Base-by-base conservation (phyloP, 345 rosid species). In the Psidium guajava region DNA sequence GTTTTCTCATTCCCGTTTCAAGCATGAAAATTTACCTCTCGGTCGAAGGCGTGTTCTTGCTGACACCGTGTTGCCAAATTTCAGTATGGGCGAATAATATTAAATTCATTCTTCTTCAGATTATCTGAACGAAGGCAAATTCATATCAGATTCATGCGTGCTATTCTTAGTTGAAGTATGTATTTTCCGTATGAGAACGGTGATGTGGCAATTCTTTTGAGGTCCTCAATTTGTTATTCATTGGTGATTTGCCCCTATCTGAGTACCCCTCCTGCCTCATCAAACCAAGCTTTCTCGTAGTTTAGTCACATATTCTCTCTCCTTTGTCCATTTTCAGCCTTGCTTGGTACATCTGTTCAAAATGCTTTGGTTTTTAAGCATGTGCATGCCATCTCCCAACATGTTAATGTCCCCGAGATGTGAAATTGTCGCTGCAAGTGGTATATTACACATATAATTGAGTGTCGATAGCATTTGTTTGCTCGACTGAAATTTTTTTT, bases 11-110 rank as follows among this genome's bases (percentile, higher is more conserved):
- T 54, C 56, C 56, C 22, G 18, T 54, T 54, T 54, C 56, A 18
- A 54, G 56, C 10, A 54, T 22, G 56, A 6, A 20, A 64, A 64
- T 36, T 64, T 64, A 9, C 75, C 42, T 8, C 75, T 8, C 6
- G 73, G 73, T 59, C 73, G 9, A 59, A n/a, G 73, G 73, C 9
- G 3, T 2, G 73, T 59, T 64, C 42, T 64, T 64, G 75, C 0
- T 0, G 75, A 28, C 5, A 18, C 77, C 0, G 0, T 16, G 24
- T 69, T 0, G 12, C 47, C 13, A 16, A 32, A 32, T 32, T 69
- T 3, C 12, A 0, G 2, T 8, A 22, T 1, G 11, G 12, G 47
- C 77, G 47, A 0, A 8, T 69, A 3, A 32, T 1, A 2, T 69
- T 32, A 8, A 32, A 69, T 69, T 61, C 74, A 18, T 61, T 14